phyloP scores from a whole-genome alignment of 129 eudicot genomes.

The Sambucus nigra region DNA sequence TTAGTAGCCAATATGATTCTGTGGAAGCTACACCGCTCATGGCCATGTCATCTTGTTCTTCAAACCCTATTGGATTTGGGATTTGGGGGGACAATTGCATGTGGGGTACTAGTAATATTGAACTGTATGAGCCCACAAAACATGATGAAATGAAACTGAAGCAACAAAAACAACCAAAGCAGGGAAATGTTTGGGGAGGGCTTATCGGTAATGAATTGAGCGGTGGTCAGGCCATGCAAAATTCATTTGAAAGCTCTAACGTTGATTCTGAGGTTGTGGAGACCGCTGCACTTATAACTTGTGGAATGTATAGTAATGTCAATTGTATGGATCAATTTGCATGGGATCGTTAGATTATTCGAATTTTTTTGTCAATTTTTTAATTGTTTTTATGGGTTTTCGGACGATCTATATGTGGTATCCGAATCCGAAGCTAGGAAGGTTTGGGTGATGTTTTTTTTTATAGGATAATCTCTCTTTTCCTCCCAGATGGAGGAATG shows the following conservation, averaged over 20 bases:
- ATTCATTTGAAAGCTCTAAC: constrained; percentile 32
- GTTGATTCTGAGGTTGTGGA: constrained; percentile 60
- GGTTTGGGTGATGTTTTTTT: too few species aligned
- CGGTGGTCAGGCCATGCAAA: constrained; percentile 15
- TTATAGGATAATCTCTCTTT: too few species aligned
- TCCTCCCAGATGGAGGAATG: too few species aligned
- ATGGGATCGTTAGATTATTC: constrained; percentile 33
- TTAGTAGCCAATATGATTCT: constrained; percentile 18
- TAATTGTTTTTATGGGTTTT: too few species aligned
- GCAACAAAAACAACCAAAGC: constrained; percentile 9
- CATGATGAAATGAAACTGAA: not conserved
- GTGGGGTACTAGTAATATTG: constrained; percentile 9
- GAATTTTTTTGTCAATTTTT: too few species aligned
- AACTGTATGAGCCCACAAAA: constrained; percentile 13
- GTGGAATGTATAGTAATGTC: constrained; percentile 34
- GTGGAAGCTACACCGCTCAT: constrained; percentile 15
- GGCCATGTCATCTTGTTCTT: constrained; percentile 15
- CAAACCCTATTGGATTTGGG: constrained; percentile 24
- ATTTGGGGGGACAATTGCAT: constrained; percentile 13
- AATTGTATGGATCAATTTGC: constrained; percentile 47
- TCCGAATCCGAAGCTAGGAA: too few species aligned
- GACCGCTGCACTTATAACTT: constrained; percentile 50
- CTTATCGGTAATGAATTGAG: constrained; percentile 13
- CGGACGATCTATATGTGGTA: too few species aligned
- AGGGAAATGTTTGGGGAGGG: constrained; percentile 18